Conservation (phyloP, 345 rosid genomes). For the Gossypium thurberi region DNA sequence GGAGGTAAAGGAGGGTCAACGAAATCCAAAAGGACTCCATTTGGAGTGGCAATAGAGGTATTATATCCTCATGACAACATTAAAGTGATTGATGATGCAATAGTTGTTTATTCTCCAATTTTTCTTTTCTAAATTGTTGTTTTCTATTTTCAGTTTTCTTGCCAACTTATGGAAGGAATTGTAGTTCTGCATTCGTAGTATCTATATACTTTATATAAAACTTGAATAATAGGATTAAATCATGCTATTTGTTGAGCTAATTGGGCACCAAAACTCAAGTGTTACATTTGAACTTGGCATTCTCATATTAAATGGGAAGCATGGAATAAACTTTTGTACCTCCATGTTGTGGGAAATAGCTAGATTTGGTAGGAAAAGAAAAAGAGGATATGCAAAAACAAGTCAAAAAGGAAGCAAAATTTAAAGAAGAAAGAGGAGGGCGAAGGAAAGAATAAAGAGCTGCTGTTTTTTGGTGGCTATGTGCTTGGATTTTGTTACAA, state of each 20-base stretch:
- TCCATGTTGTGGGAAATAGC: background rate
- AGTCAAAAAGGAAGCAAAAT: background rate
- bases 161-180: background rate
- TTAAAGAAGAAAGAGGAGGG: background rate
- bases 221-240: background rate
- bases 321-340: background rate
- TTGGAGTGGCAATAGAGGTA: conserved; percentile 90
- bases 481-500: background rate
- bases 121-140: background rate
- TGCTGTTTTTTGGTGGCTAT: background rate
- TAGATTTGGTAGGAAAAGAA: background rate
- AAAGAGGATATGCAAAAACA: background rate
- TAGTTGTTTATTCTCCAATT: background rate
- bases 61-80: conserved; percentile 11
- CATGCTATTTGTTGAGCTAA: background rate
- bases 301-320: background rate
- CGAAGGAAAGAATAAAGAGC: background rate
- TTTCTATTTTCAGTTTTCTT: background rate
- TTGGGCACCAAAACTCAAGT: background rate
- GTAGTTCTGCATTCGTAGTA: background rate
- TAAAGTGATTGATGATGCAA: conserved; percentile 11
- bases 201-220: background rate
- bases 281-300: background rate
- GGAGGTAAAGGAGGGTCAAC: conserved; percentile 76
- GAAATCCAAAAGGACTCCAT: conserved; percentile 75